Base-by-base conservation (phyloP, 331 rosid genomes). In the Phaseolus coccineus region DNA sequence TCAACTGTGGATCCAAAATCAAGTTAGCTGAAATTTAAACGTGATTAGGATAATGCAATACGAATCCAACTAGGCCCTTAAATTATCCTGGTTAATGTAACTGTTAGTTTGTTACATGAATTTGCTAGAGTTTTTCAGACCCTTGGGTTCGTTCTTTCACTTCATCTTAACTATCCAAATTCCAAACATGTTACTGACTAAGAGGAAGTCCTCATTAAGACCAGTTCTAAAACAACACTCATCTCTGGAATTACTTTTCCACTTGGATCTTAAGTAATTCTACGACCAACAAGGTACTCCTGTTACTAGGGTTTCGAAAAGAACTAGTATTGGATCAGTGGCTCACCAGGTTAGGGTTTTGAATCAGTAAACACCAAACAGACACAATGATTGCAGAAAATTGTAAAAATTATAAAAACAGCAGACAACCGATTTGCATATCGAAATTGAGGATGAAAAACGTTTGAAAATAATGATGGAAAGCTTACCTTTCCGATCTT, bases 401-500 rank as follows among this genome's bases (percentile, higher is more conserved):
- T 2, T 5, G 7, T 10, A 61, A n/a, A 15, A 66, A 19, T 2
- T 5, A 13, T 10, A 61, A n/a, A 15, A 66, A 66, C 9, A 44
- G 57, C 44, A 30, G 16, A 8, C 7, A 59, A 30, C 33, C 3
- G 10, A 70, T 1, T 50, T 31, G n/a, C 25, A 40, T 51, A 56
- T 72, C 19, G 40, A 74, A 74, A 83, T 39, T 51, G 57, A 51
- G 11, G 2, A 59, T 14, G 67, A 58, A 39, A 51, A 33, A 4
- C 2, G 2, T 35, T 10, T 11, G 39, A 24, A 61, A 61, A 62
- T 28, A 31, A 22, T 71, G 74, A 3, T 31, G 4, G 58, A 42
- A 77, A 40, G 65, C 40, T 73, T 81, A 25, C 88, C 81, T 85
- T 81, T 63, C 76, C 81, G 33, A 81, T 73, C 86, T 85, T 85